Base-by-base conservation (phyloP, 2,329 filamentous ascomycete genomes). In the Botrytis fabae region DNA sequence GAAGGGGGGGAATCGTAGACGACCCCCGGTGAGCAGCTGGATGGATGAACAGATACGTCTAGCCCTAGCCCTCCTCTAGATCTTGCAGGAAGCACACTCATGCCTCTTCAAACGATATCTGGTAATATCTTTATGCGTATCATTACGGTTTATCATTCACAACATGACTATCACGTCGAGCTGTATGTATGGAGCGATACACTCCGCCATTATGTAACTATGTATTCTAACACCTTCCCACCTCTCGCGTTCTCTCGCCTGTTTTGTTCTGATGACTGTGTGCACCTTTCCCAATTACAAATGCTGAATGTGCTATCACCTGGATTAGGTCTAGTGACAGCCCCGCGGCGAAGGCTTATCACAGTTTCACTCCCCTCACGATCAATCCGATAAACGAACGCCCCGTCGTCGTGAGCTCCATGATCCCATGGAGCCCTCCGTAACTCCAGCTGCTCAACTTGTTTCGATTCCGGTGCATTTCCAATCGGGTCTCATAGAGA, bases 281-380 rank as follows among this genome's bases (percentile, higher is more conserved):
- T 54, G n/a, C 40, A 63, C 14, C n/a, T 46, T 44, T 64, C 61
- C 35, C 35, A 28, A 54, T 68, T 54, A 68, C 64, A 38, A 65
- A 22, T 32, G 25, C 38, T 38, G 32, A 51, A 65, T 38, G 20
- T 66, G 64, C 16, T 32, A 68, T 68, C 35, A 57, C 35, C 65
- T 42, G 8, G 8, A 42, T 57, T 44, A 69, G 65, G 65, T 14
- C 32, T 57, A 69, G 65, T 9, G 6, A n/a, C n/a, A 22, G 35
- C 65, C 35, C 65, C 65, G 65, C 65, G 35, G 18, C 38, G 48
- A 9, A 16, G 57, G 65, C 65, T 69, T 57, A 69, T 69, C 65
- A 65, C 48, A 35, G 44, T 8, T 38, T 51, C 28, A 48, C 44
- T 51, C 63, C 51, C 38, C 4, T 57, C 51, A 57, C n/a, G 48